phyloP scores from a whole-genome alignment of 2,329 filamentous ascomycete genomes.

The Immersiporthe knoxdaviesiana region DNA sequence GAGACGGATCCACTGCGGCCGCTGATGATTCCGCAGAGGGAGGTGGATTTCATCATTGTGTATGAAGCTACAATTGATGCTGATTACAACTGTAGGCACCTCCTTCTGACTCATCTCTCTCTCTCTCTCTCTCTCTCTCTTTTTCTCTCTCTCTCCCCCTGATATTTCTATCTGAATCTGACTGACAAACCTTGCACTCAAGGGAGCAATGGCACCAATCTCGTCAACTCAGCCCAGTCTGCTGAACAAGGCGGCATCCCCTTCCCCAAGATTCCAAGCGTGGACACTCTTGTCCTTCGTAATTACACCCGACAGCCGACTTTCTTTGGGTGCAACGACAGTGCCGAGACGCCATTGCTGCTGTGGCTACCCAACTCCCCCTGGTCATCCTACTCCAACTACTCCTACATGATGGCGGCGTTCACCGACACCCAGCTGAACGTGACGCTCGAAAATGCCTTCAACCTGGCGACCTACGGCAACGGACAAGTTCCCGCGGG shows the following conservation, averaged over 20 bases:
- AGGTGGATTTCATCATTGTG: slow-evolving; percentile 38
- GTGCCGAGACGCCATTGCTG: neutral
- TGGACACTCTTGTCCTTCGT: neutral
- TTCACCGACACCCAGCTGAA: slow-evolving; percentile 8
- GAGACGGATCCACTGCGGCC: slow-evolving; percentile 38
- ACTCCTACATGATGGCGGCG: neutral
- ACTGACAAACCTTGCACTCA: neutral
- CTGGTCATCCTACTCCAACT: slow-evolving; percentile 4
- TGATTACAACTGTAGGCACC: slow-evolving; percentile 16
- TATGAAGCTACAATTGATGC: slow-evolving; percentile 39
- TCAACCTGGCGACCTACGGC: slow-evolving; percentile 8
- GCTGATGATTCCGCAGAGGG: slow-evolving; percentile 36
- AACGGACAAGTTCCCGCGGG: neutral
- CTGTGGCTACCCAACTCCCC: slow-evolving; percentile 1
- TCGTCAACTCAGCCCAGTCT: slow-evolving; percentile 1
- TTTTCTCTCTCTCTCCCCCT: too few species aligned
- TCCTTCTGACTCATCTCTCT: too few species aligned
- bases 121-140: neutral
- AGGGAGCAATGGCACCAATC: slow-evolving; percentile 4
- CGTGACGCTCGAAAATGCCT: slow-evolving; percentile 14
- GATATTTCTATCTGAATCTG: too few species aligned
- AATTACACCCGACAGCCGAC: neutral
- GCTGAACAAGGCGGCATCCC: slow-evolving; percentile 1
- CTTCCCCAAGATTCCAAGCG: neutral
- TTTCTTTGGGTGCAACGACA: slow-evolving; percentile 1